Percentiles rank a stretch among this genome's conserved stretches.
Evolutionary conservation across 768 basidiomycete genomes (phyloP).

Genomic region (Neoboletus magnificus): DNA sequence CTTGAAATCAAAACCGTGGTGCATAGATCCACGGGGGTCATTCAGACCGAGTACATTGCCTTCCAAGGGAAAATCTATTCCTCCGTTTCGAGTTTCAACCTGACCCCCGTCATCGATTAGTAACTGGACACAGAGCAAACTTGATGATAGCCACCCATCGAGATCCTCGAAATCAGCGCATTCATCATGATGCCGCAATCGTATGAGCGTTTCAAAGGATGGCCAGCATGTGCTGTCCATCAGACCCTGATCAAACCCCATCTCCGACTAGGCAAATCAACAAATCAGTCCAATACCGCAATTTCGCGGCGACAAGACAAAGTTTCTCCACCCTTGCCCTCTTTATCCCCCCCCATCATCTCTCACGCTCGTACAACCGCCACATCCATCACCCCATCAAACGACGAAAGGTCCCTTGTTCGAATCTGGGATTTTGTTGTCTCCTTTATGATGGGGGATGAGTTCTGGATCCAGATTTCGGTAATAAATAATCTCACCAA

Average conservation of each 20-base stretch:
- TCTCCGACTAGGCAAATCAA: neutral
- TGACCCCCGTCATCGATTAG: neutral
- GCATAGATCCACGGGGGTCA: neutral
- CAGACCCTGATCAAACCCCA: neutral
- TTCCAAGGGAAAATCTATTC: neutral
- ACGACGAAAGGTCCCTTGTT: neutral
- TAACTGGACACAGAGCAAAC: neutral
- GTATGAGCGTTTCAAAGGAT: neutral
- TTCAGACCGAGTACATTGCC: neutral
- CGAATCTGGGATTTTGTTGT: neutral
- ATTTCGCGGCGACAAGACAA: neutral
- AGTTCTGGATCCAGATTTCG: constrained; percentile 1
- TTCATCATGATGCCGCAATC: neutral
- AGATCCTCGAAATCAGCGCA: neutral
- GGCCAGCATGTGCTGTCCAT: neutral
- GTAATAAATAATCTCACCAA: neutral
- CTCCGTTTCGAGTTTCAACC: too few relatives aligned
- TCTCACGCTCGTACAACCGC: constrained; percentile 12
- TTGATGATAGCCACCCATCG: neutral
- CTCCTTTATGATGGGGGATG: neutral
- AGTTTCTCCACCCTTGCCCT: neutral
- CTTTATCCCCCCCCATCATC: neutral
- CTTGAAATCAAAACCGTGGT: neutral
- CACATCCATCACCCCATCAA: constrained; percentile 1
- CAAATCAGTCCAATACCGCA: neutral